Evolutionary conservation across 805 yeast species (phyloP), one percentile per base, ranked within the genome.

Genomic region (Candida nemodendra): DNA sequence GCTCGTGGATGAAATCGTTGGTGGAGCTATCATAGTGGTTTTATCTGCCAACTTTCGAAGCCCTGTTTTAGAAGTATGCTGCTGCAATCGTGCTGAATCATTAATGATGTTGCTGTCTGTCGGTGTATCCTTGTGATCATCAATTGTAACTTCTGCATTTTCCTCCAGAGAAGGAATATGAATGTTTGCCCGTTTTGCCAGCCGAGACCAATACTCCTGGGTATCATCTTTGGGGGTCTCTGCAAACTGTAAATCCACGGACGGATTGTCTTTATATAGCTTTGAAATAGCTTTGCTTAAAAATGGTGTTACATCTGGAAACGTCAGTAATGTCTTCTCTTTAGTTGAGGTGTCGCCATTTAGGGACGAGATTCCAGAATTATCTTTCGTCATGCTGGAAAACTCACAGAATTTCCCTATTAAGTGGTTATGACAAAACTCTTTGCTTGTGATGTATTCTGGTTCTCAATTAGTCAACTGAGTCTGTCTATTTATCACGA

Each of bases 121-220:
- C n/a, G 16, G 29, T 14, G 29, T 26, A 7, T 8, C n/a, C 29
- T 26, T n/a, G 18, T 17, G 5, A 22, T 27, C 16, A 16, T 14
- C 9, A n/a, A n/a, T n/a, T n/a, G n/a, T n/a, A n/a, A n/a, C n/a
- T 16, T 17, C 22, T 13, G n/a, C 18, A 11, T 18, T 23, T 12
- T 17, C 8, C 18, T 22, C 26, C 23, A 28, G 17, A 18, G 18
- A 17, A 8, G 21, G 27, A 22, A 43, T 29, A 22, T 50, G 54
- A 14, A 59, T 57, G 33, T 59, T 59, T 1, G 64, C 64, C 24
- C 63, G 42, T 22, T 47, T 42, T 1, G 64, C 64, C 24, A 59
- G 24, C 3, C 46, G 47, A 8, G 38, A 22, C 58, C 60, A 59
- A 38, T 59, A 59, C 17, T 57, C 54, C 1, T 50, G 40, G 6